A percentile compares a stretch with the other conserved stretches of the same genome.
Conservation (phyloP, 176 grass and related monocot species). For the Aegilops speltoides region DNA sequence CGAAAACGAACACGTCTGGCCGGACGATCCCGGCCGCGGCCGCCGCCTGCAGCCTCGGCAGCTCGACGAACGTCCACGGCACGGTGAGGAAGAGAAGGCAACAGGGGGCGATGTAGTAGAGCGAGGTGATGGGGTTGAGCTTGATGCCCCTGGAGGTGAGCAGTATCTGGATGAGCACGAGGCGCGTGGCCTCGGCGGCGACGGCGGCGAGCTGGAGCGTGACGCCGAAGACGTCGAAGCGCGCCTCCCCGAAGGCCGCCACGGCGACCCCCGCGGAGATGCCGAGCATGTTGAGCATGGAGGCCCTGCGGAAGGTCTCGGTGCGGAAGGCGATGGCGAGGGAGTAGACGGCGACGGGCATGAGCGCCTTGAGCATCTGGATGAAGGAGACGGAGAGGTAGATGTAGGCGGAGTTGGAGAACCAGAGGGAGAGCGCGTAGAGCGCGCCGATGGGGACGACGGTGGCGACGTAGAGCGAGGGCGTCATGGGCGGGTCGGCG, state of each 20-base stretch:
- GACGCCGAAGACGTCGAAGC: slow-evolving; percentile 65
- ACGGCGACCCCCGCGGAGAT: slow-evolving; percentile 90
- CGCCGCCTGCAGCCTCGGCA: slow-evolving; percentile 56
- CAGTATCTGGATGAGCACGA: slow-evolving; percentile 95
- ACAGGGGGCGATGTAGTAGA: slow-evolving; percentile 88
- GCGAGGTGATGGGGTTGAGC: slow-evolving; percentile 95
- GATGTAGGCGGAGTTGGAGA: slow-evolving; percentile 99
- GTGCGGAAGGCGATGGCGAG: slow-evolving; percentile 55
- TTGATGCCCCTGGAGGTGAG: slow-evolving; percentile 95
- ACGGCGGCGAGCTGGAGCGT: slow-evolving; percentile 75
- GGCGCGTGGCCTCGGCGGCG: slow-evolving; percentile 85
- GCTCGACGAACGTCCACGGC: slow-evolving; percentile 73
- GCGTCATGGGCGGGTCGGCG: slow-evolving; percentile 54
- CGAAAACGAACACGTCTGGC: slow-evolving; percentile 72
- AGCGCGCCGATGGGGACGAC: slow-evolving; percentile 91
- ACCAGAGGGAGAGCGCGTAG: slow-evolving; percentile 95
- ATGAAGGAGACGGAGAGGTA: slow-evolving; percentile 99
- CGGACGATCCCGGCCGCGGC: slow-evolving; percentile 41
- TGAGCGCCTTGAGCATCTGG: slow-evolving; percentile 99
- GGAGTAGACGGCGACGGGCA: slow-evolving; percentile 96
- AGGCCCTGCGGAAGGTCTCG: slow-evolving; percentile 17
- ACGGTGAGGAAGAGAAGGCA: slow-evolving; percentile 80
- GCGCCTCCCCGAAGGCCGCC: slow-evolving; percentile 79
- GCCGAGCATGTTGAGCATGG: slow-evolving; percentile 95
- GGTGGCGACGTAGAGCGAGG: slow-evolving; percentile 59